Evolutionary conservation across 768 basidiomycete species (phyloP), one percentile per base, ranked within the genome.

Genomic region (Amanita muscaria): DNA sequence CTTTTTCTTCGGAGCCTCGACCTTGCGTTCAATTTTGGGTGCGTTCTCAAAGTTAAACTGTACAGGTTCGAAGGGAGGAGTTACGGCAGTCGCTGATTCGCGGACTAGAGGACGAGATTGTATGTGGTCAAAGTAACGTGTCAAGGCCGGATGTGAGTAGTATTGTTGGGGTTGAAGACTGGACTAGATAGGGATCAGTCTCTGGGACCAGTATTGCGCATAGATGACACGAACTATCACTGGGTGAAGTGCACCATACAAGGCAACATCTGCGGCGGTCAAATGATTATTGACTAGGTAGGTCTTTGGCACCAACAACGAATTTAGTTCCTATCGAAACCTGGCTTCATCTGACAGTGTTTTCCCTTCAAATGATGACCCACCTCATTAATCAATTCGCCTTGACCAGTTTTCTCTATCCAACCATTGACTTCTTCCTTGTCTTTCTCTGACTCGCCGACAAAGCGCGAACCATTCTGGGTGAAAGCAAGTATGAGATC

Each of bases 61-160:
- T 11, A 96, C 69, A 4, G 69, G 48, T 11, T 70, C 62, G 54
- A 82, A 83, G 3, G 74, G 68, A 23, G 76, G 70, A 1, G 72
- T 63, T 21, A 71, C 50, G 1, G 70, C 57, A 34, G 69, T 67
- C 5, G 80, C 76, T 2, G 77, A 73, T 35, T 69, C 66, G 19
- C 77, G 71, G 31, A 96, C 79, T 12, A 73, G 61, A 5, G 81
- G 69, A 16, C 69, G 70, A 36, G 77, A 73, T 66, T 98, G 94
- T 47, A 99, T 76, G 64, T 97, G 90, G 64, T 93, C 86, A 59
- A 98, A 94, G 72, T 94, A 97, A 35, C 96, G 87, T 32, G 87
- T 87, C 30, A 98, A 61, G 16, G 88, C 74, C 4, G 94, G 91
- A 44, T 80, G 75, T 14, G 80, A 65, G 59, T 88, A 83, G 67